Evolutionary conservation across 1,284 basidiomycete genomes (phyloP), one percentile per base, ranked within the genome.

Genomic region (Boletus albobrunnescens): DNA sequence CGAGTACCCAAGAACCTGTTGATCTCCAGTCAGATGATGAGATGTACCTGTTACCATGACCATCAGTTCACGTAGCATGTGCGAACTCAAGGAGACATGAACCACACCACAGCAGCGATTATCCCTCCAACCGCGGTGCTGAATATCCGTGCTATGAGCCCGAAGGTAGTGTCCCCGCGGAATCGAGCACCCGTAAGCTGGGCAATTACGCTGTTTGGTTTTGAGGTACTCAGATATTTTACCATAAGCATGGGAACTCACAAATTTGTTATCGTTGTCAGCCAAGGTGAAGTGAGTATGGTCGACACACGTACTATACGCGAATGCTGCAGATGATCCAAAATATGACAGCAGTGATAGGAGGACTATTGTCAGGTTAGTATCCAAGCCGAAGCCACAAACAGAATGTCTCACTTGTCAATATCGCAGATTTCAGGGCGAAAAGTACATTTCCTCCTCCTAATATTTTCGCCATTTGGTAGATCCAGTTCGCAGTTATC

Each of bases 101-200:
- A 86, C 87, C 87, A 90, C 55, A 89, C 74, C 2, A 77, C 68
- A 54, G 83, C 75, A 2, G 90, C 92, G 6, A 82, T 62, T 1
- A 84, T 49, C 2, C 82, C 82, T 9, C 90, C 90, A 47, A 77
- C 70, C 55, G 90, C 83, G 0, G 90, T 88, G 36, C 79, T 80
- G 4, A 79, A 41, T 13, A 89, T 71, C 47, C 88, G 77, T 1
- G 79, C 74, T 2, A 82, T 67, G 36, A 87, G 76, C 2, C 79
- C 84, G 43, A 84, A 84, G 0, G 79, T 77, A 0, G 89, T 92
- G 51, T 91, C 90, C 1, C 89, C 90, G 44, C 84, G 74, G 59
- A 85, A 87, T 10, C 84, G 76, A 11, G 82, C 70, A 1, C 86
- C 64, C 0, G 83, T 86, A 16, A 87, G 67, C 54, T 88, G 84